Percentiles rank a stretch among this genome's conserved stretches.
Evolutionary conservation across 2,329 filamentous ascomycete genomes (phyloP).

Genomic region (Dothistroma septosporum): DNA sequence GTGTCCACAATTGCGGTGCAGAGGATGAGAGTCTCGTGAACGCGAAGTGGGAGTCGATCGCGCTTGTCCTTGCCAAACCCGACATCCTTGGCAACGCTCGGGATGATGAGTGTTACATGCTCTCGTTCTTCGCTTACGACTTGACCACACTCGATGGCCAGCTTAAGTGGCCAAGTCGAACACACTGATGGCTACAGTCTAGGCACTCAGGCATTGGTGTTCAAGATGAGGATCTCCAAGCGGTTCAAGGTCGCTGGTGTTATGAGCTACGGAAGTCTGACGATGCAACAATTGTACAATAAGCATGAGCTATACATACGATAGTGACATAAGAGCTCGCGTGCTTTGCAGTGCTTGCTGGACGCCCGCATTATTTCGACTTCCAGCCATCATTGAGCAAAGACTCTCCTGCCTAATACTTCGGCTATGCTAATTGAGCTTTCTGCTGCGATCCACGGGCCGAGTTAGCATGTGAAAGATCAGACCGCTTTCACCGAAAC

Average conservation of each 20-base stretch:
- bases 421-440: not conserved
- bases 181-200: not conserved
- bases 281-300: not conserved
- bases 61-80: not conserved
- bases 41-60: slow-evolving; percentile 1
- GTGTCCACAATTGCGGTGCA: not conserved
- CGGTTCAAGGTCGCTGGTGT: not conserved
- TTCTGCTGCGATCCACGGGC: not conserved
- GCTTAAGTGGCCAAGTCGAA: not conserved
- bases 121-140: not conserved
- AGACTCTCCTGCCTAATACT: not conserved
- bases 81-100: not conserved
- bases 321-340: not conserved
- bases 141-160: not conserved
- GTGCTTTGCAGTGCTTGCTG: not conserved
- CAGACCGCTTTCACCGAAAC: not conserved
- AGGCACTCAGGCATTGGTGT: not conserved
- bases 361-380: too few relatives aligned
- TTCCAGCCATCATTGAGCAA: not conserved
- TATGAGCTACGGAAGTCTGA: not conserved
- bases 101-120: slow-evolving; percentile 1
- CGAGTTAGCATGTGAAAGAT: not conserved
- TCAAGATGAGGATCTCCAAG: not conserved
- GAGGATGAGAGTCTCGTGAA: not conserved
- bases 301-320: not conserved